Percentiles rank a stretch among this genome's conserved stretches.
Conservation (phyloP, 306 rosid species). For the Rosa persica region DNA sequence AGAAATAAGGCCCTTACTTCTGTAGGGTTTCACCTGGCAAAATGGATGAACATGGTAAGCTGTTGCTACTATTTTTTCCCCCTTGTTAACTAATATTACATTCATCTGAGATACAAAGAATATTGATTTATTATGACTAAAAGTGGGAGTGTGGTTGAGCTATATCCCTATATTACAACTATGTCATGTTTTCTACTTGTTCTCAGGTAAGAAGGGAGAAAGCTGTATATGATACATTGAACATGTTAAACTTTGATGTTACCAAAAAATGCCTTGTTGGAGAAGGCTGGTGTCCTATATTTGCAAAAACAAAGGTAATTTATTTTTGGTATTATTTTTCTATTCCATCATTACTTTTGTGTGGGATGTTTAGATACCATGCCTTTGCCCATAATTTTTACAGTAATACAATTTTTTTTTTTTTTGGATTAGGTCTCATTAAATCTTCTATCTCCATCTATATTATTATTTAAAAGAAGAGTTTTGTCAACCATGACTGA, state of each 20-base stretch:
- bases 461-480: not conserved
- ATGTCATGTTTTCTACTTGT: slow-evolving; percentile 37
- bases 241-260: slow-evolving; percentile 96
- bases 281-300: slow-evolving; percentile 98
- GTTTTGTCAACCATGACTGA: not conserved
- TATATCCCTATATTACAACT: slow-evolving; percentile 29
- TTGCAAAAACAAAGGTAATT: slow-evolving; percentile 80
- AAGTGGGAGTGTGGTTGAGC: slow-evolving; percentile 19
- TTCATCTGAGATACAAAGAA: slow-evolving; percentile 17
- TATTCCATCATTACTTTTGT: not conserved
- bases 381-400: not conserved
- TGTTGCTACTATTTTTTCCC: slow-evolving; percentile 18
- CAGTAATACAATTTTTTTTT: not conserved
- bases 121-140: slow-evolving; percentile 15
- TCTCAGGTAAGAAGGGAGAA: slow-evolving; percentile 96
- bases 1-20: slow-evolving; percentile 88
- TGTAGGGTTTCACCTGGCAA: slow-evolving; percentile 60
- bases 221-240: slow-evolving; percentile 92
- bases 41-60: slow-evolving; percentile 91
- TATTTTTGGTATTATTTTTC: not conserved
- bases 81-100: slow-evolving; percentile 24
- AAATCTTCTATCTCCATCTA: not conserved
- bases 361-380: not conserved
- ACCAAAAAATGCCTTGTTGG: slow-evolving; percentile 98
- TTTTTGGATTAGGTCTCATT: not conserved